These are phyloP conservation scores for Lentinula sp. DNA, from an alignment of 768 basidiomycete species.

Conservation along the genomic window DNA sequence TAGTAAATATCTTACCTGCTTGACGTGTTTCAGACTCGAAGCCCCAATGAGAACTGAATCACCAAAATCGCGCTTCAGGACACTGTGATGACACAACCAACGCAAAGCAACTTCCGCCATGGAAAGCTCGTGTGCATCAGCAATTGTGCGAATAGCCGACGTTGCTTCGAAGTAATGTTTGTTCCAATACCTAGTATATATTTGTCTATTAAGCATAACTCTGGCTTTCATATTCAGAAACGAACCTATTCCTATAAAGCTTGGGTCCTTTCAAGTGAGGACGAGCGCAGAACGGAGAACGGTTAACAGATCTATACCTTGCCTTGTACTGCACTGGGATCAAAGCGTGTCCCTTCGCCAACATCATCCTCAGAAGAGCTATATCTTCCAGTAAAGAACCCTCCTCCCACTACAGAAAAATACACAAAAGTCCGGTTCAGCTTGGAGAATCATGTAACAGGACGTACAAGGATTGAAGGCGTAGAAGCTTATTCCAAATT, in stretches of 20 bases:
- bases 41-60: slow-evolving; percentile 61
- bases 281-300: background rate
- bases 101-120: slow-evolving; percentile 51
- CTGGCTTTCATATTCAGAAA: background rate
- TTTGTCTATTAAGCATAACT: background rate
- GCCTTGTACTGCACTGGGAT: slow-evolving; percentile 31
- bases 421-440: background rate
- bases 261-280: background rate
- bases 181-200: slow-evolving; percentile 41
- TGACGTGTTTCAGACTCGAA: slow-evolving; percentile 28
- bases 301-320: slow-evolving; percentile 29
- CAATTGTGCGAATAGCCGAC: slow-evolving; percentile 33
- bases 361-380: slow-evolving; percentile 28
- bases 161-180: slow-evolving; percentile 47
- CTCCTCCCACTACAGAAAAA: slow-evolving; percentile 44
- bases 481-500: slow-evolving; percentile 51
- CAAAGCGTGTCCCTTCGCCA: slow-evolving; percentile 51
- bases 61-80: slow-evolving; percentile 39
- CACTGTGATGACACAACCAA: slow-evolving; percentile 58
- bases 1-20: background rate
- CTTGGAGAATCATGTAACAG: background rate
- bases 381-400: slow-evolving; percentile 54
- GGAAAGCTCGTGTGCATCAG: slow-evolving; percentile 38
- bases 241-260: background rate
- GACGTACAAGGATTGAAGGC: slow-evolving; percentile 48